These are phyloP conservation scores for Aspergillus ibericus DNA, from an alignment of 2,329 filamentous ascomycete species.

Conservation along the genomic window DNA sequence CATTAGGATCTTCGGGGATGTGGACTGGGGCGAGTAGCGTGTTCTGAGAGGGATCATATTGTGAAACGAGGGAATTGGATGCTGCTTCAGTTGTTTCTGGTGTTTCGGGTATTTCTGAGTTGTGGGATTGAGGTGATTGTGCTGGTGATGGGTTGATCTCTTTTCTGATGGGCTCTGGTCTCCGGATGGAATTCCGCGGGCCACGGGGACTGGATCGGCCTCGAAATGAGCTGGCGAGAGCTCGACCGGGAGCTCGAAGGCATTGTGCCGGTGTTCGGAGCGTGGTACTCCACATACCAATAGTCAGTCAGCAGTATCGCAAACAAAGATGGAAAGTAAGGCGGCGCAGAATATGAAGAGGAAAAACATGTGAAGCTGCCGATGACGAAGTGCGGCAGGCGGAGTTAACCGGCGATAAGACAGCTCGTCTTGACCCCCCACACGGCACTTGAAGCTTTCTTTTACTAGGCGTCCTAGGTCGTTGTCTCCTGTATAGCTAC, in stretches of 20 bases:
- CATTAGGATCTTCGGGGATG: constrained; percentile 61
- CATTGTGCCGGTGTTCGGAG: constrained; percentile 25
- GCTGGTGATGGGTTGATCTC: constrained; percentile 4
- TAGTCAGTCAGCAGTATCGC: neutral
- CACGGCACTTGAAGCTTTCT: too few relatives aligned
- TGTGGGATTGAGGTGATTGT: constrained; percentile 5
- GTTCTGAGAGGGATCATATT: constrained; percentile 44
- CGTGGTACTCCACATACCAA: constrained; percentile 32
- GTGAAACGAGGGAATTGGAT: constrained; percentile 42
- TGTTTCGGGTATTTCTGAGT: constrained; percentile 10
- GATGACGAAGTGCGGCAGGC: too few relatives aligned
- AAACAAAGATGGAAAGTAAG: neutral
- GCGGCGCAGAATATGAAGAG: neutral
- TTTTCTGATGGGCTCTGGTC: constrained; percentile 24
- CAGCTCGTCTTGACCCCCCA: too few relatives aligned
- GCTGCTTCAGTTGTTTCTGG: constrained; percentile 6
- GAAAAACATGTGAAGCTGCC: too few relatives aligned
- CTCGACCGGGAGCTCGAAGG: constrained; percentile 22
- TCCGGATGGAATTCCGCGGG: constrained; percentile 32
- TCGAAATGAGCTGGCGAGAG: constrained; percentile 29
- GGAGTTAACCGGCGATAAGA: too few relatives aligned
- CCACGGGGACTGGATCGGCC: constrained; percentile 27
- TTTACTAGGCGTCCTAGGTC: too few relatives aligned
- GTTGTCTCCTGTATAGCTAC: too few relatives aligned
- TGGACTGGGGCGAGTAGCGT: constrained; percentile 60